Evolutionary conservation across 208 protist species (phyloP).

Genomic region (Angomonas deanei): DNA sequence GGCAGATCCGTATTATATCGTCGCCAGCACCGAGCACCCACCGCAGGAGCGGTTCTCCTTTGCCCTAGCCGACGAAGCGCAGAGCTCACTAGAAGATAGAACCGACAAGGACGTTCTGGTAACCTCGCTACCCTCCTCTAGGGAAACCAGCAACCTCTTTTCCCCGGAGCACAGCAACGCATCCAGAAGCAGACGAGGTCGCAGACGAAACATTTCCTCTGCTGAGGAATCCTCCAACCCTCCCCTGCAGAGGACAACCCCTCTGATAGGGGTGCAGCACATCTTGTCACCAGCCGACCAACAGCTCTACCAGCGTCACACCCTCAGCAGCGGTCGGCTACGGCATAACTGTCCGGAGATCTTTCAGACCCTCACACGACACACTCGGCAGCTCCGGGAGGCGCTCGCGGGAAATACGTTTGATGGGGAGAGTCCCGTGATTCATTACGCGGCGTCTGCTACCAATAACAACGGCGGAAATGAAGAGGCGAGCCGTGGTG

Average conservation of each 20-base stretch:
- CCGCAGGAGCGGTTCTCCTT: too few species aligned
- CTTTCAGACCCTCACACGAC: slow-evolving; percentile 56
- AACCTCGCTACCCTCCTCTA: too few species aligned
- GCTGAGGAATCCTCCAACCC: too few species aligned
- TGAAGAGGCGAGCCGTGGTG: background rate
- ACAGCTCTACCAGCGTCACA: slow-evolving; percentile 44
- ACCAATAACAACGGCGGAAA: background rate
- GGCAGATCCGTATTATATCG: too few species aligned
- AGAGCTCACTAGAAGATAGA: too few species aligned
- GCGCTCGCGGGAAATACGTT: slow-evolving; percentile 1
- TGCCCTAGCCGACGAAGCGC: too few species aligned
- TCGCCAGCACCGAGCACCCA: too few species aligned
- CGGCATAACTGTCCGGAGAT: slow-evolving; percentile 71
- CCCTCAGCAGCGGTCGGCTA: slow-evolving; percentile 75
- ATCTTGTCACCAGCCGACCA: slow-evolving; percentile 36
- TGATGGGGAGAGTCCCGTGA: background rate
- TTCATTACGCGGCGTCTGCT: background rate
- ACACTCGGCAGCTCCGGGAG: slow-evolving; percentile 28
- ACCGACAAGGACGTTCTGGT: too few species aligned
- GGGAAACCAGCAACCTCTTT: too few species aligned
- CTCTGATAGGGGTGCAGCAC: slow-evolving; percentile 1
- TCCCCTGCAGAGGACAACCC: slow-evolving; percentile 5
- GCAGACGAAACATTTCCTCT: too few species aligned
- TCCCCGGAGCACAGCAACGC: too few species aligned
- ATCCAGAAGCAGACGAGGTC: too few species aligned